Base-by-base conservation (phyloP, 345 rosid genomes). In the Brassica rapa region DNA sequence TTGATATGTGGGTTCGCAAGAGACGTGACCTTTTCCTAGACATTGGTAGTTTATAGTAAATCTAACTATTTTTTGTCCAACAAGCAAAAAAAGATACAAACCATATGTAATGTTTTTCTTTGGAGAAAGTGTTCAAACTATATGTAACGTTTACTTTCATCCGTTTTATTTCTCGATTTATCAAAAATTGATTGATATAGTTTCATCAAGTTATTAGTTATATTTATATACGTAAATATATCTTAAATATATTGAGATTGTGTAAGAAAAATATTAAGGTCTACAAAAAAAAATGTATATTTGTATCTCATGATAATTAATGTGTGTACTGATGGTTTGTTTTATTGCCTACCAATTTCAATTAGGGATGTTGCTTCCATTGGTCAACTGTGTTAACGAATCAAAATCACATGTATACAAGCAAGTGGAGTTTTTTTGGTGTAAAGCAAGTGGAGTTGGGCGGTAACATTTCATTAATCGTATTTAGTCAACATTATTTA, bases 401-500 rank as follows among this genome's bases (percentile, higher is more conserved):
- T 10, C 71, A 12, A 35, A 41, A 65, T 78, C 68, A 35, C 72
- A 41, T 78, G 72, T 56, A 10, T 29, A 71, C 16, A 35, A 78
- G 12, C 51, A 55, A 71, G 66, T 53, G 43, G 75, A 43, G 57
- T 9, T 33, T 33, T 33, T 33, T 5, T 33, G 37, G 37, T 33
- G 37, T 63, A 78, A 33, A 78, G 16, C 35, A 55, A 71, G 66
- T 53, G 43, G 75, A 59, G 57, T 9, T 78, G 63, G 62, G 43
- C 24, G 32, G 69, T 79, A 66, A 72, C 55, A 32, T 73, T 67
- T 41, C 64, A 15, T 73, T 33, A 73, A 67, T 60, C 57, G 69
- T 76, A 72, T 59, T 66, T 66, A 37, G 82, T 72, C 77, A 78
- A 71, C 81, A 56, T 65, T 77, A 59, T 59, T 41, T 29, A 68